Evolutionary conservation across 148 eudicot species (phyloP).

Genomic region (Mesembryanthemum crystallinum): DNA sequence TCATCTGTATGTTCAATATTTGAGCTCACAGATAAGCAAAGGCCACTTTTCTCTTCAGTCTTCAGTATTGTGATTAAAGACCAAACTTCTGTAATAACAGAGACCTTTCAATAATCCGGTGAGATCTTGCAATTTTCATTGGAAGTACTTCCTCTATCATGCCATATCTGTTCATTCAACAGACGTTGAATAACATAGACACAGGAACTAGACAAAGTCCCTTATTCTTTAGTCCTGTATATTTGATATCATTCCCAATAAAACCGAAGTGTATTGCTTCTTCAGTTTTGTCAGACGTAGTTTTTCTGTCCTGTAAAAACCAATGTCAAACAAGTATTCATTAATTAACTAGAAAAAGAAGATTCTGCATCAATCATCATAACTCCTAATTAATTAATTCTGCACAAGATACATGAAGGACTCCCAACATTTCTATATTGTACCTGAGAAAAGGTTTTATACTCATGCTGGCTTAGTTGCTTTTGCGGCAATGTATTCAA

Average conservation of each 20-base stretch:
- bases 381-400: neutral
- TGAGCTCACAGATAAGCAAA: neutral
- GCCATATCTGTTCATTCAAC: constrained; percentile 4
- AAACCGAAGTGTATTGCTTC: constrained; percentile 16
- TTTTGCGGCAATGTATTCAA: constrained; percentile 1
- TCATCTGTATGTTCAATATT: neutral
- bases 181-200: constrained; percentile 21
- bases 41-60: constrained; percentile 3
- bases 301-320: constrained; percentile 14
- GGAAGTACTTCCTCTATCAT: neutral
- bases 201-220: constrained; percentile 35
- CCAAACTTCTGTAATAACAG: neutral
- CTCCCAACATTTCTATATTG: neutral
- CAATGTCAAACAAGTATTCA: neutral
- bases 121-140: neutral
- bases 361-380: too few species aligned
- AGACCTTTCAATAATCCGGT: neutral
- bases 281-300: constrained; percentile 3
- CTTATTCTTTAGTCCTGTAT: constrained; percentile 20
- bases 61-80: neutral
- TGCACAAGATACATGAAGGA: constrained; percentile 3
- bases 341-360: neutral
- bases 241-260: constrained; percentile 18
- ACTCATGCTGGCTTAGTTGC: constrained; percentile 10
- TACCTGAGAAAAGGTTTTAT: constrained; percentile 23